A percentile compares a stretch with the other conserved stretches of the same genome.
phyloP scores from a whole-genome alignment of 202 grass and related monocot species.

The Setaria italica region DNA sequence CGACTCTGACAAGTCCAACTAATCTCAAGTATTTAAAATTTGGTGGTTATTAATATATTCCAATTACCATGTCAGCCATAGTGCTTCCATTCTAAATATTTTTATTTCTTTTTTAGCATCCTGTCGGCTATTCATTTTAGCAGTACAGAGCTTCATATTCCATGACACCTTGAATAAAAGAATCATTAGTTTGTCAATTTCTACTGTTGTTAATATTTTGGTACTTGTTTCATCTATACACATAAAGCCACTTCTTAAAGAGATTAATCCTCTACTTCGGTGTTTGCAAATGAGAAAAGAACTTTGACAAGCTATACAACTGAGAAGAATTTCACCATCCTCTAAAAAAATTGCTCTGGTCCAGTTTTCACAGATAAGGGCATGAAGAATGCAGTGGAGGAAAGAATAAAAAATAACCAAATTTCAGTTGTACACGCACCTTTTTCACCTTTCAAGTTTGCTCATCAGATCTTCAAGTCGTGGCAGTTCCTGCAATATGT shows the following conservation, averaged over 20 bases:
- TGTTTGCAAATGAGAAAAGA: background rate
- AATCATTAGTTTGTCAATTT: background rate
- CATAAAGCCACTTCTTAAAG: background rate
- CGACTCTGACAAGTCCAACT: too few relatives aligned
- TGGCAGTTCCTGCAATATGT: slow-evolving; percentile 81
- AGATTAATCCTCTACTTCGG: background rate
- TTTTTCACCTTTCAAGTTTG: slow-evolving; percentile 85
- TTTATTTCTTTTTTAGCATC: background rate
- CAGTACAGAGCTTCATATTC: background rate
- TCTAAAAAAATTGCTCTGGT: background rate
- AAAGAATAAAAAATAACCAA: background rate
- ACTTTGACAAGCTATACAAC: too few relatives aligned
- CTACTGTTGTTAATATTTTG: background rate
- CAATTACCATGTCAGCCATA: too few relatives aligned
- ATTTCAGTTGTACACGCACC: background rate
- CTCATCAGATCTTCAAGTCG: slow-evolving; percentile 85
- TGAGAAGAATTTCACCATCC: background rate
- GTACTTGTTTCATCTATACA: background rate
- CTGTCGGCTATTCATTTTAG: background rate
- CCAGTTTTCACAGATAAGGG: background rate
- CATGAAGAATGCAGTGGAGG: background rate
- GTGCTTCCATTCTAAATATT: too few relatives aligned
- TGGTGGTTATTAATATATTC: too few relatives aligned
- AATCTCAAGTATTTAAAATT: too few relatives aligned
- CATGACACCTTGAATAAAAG: background rate